Percentiles rank a stretch among this genome's conserved stretches.
These are phyloP conservation scores for Rhodotorula sp. DNA, from an alignment of 1,284 basidiomycete genomes.

Conservation along the genomic window DNA sequence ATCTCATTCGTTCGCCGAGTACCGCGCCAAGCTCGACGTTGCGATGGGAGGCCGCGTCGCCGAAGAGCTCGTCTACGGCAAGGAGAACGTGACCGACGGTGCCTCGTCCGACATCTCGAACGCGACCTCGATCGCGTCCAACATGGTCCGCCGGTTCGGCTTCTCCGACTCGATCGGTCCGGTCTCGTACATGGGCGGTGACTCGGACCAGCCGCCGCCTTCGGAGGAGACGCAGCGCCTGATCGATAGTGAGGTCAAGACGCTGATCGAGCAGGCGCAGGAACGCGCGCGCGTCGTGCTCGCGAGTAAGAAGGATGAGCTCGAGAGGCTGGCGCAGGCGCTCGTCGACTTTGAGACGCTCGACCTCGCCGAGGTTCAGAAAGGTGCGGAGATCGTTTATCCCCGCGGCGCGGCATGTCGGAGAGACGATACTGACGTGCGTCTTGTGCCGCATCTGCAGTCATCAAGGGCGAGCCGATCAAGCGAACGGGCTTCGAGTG, in stretches of 20 bases:
- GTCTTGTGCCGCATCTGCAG: neutral
- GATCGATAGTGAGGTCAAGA: slow-evolving; percentile 45
- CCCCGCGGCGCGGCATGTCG: neutral
- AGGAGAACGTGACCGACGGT: slow-evolving; percentile 68
- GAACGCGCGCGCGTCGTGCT: slow-evolving; percentile 67
- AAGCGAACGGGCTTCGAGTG: slow-evolving; percentile 17
- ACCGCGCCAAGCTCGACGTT: slow-evolving; percentile 33
- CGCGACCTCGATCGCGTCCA: slow-evolving; percentile 75
- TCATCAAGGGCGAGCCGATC: slow-evolving; percentile 42
- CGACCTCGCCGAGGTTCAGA: slow-evolving; percentile 74
- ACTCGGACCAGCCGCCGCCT: slow-evolving; percentile 33
- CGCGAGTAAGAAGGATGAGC: slow-evolving; percentile 68
- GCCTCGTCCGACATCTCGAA: slow-evolving; percentile 77
- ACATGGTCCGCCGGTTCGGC: slow-evolving; percentile 85
- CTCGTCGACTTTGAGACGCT: slow-evolving; percentile 93
- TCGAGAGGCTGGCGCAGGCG: slow-evolving; percentile 83
- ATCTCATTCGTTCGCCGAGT: slow-evolving; percentile 47
- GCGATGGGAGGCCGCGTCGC: slow-evolving; percentile 69
- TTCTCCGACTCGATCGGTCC: slow-evolving; percentile 59
- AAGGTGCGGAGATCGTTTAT: slow-evolving; percentile 53
- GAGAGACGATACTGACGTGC: rapidly evolving
- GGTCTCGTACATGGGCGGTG: slow-evolving; percentile 36
- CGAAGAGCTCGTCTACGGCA: slow-evolving; percentile 85
- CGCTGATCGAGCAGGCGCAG: slow-evolving; percentile 72
- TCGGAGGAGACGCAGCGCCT: slow-evolving; percentile 39